Evolutionary conservation across 2,329 filamentous ascomycete genomes (phyloP), one percentile per base, ranked within the genome.

Genomic region (Leptographium procerum): DNA sequence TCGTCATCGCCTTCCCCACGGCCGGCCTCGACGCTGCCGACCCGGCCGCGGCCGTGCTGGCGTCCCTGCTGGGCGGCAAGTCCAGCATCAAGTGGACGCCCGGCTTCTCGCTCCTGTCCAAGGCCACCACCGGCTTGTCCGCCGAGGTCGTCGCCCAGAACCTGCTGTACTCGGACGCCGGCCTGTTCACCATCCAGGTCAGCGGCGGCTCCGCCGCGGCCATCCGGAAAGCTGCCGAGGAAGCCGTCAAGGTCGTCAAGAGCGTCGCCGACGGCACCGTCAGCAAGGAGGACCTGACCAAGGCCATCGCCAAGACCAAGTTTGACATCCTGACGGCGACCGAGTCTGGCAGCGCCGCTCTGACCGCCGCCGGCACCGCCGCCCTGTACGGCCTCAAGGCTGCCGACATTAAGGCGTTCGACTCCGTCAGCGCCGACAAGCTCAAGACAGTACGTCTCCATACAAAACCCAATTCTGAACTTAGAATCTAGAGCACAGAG

Each of bases 41-140:
- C 80, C 89, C 94, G 58, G 91, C 96, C 75, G 83, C 90, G 63
- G 83, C 87, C 63, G 91, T 99, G 63, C 85, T 99, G 59, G 84
- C 88, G 59, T 85, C 91, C 63, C 85, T 99, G 24, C 87, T 99
- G 56, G 94, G 94, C 69, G 94, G 92, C 62, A 77, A 95, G 74
- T 88, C 91, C 57, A 87, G 78, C 73, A 91, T 97, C 79, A 99
- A 97, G 80, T 99, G 92, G 92, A 86, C 89, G 56, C 77, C 89
- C 63, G 94, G 94, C 67, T 97, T 96, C 81, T 92, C 89, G 60
- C 81, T 96, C 62, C 83, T 99, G 61, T 82, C 88, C 69, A 91
- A 96, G 79, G 87, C 86, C 61, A 81, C 85, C 59, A 79, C 85
- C 61, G 80, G 82, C 62, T 79, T 81, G 52, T 77, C 84, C 64